Evolutionary conservation across 2,329 filamentous ascomycete genomes (phyloP), one percentile per base, ranked within the genome.

Genomic region (Phialemonium atrogriseum): DNA sequence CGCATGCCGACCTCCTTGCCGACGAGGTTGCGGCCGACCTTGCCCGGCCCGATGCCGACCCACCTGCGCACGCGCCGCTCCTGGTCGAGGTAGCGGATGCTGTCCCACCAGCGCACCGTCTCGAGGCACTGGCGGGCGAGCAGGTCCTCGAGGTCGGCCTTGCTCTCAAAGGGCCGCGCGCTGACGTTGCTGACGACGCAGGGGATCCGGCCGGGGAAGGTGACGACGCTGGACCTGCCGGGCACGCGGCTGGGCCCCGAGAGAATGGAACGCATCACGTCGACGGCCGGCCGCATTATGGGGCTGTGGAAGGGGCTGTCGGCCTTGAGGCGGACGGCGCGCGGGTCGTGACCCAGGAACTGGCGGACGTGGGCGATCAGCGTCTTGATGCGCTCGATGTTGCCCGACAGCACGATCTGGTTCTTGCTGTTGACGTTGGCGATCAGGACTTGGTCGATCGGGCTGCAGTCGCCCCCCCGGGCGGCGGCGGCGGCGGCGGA

Each of bases 361-460:
- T 93, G 85, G 31, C 87, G 69, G 36, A 96, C 69, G 52, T 95
- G 87, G 9, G 84, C 78, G 32, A 95, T 64, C 12, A 95, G 74
- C 35, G 79, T 80, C 48, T 77, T 79, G 55, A 95, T 94, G 45
- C 78, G 72, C 47, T 80, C 79, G 32, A 95, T 80, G 56, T 79
- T 89, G 21, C 89, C 89, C 51, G 84, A 91, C 32, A 96, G 67
- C 31, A 95, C 89, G 47, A 96, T 94, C 61, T 96, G 89, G 53
- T 94, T 94, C 62, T 87, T 91, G 55, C 80, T 85, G 62, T 96
- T 96, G 60, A 94, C 78, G 58, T 96, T 95, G 37, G 87, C 89
- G 45, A 96, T 87, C 44, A 82, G 66, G 30, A 95, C 88, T 56
- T 94, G 84, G 50, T 91, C 75, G 33, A 93, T 86, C 4, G 85